phyloP scores from a whole-genome alignment of 1,284 basidiomycete genomes.

The Fomitopsis pinicola region DNA sequence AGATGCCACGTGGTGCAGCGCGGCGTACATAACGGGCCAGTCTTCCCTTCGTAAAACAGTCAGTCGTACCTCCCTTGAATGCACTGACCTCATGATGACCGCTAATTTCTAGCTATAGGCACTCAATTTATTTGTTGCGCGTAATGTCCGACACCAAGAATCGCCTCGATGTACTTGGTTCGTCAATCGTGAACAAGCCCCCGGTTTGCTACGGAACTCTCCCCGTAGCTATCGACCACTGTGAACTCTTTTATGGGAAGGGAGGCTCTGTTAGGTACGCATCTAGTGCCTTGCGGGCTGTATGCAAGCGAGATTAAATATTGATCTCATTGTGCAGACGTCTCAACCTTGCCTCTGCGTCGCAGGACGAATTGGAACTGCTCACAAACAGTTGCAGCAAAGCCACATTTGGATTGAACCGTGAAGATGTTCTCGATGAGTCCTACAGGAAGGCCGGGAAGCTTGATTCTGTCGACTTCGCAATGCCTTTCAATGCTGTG shows the following conservation, averaged over 20 bases:
- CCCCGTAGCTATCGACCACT: neutral
- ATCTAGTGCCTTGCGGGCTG: neutral
- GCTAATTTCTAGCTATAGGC: too few species aligned
- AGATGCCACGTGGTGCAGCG: too few species aligned
- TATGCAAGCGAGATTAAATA: too few species aligned
- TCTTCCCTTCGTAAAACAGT: too few species aligned
- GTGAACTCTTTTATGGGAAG: neutral
- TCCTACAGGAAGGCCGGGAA: constrained; percentile 23
- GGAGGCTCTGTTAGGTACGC: neutral
- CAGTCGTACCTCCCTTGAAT: too few species aligned
- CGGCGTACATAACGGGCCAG: too few species aligned
- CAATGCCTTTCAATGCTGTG: constrained; percentile 25
- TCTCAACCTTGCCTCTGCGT: constrained; percentile 1
- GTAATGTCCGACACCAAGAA: neutral
- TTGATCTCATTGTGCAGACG: neutral
- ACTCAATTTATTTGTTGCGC: too few species aligned
- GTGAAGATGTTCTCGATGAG: constrained; percentile 20
- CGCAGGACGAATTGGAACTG: constrained; percentile 8
- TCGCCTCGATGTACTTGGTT: neutral
- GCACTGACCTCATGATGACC: too few species aligned
- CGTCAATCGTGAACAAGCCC: neutral
- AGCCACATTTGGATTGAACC: constrained; percentile 18
- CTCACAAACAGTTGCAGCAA: constrained; percentile 17
- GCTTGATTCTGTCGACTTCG: constrained; percentile 19
- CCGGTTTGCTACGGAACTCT: neutral